Percentiles rank a stretch among this genome's conserved stretches.
These are phyloP conservation scores for Geranium incanum DNA, from an alignment of 441 rosid genomes.

Conservation along the genomic window DNA sequence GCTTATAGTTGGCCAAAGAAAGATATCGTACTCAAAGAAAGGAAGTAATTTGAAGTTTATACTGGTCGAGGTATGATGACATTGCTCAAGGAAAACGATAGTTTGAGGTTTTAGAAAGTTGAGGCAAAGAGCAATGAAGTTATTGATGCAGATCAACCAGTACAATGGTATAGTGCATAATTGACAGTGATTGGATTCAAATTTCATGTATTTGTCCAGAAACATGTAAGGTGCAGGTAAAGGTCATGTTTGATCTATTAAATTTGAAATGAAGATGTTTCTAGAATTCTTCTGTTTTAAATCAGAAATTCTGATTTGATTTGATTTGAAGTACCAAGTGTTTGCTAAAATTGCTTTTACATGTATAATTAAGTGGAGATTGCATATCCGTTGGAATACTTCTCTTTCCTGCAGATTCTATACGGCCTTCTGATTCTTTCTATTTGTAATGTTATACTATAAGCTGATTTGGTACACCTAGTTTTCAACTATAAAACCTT, in stretches of 20 bases:
- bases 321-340: slow-evolving; percentile 14
- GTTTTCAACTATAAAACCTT: not conserved
- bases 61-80: slow-evolving; percentile 57
- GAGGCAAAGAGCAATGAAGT: slow-evolving; percentile 60
- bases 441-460: not conserved
- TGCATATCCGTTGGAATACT: not conserved
- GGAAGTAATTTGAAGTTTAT: slow-evolving; percentile 60
- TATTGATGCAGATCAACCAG: slow-evolving; percentile 54
- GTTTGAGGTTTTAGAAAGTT: slow-evolving; percentile 53
- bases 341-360: slow-evolving; percentile 16
- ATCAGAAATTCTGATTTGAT: not conserved
- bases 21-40: slow-evolving; percentile 56
- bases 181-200: slow-evolving; percentile 42
- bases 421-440: not conserved
- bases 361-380: slow-evolving; percentile 1
- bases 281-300: slow-evolving; percentile 10
- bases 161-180: slow-evolving; percentile 44
- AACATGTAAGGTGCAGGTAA: slow-evolving; percentile 52
- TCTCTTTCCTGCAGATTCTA: not conserved
- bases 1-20: slow-evolving; percentile 74
- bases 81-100: slow-evolving; percentile 43
- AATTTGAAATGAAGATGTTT: slow-evolving; percentile 30
- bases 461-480: not conserved
- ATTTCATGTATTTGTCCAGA: slow-evolving; percentile 46
- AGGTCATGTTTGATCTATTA: slow-evolving; percentile 31